Base-by-base conservation (phyloP, 1,139 yeast species). In the Taphrina betulina region DNA sequence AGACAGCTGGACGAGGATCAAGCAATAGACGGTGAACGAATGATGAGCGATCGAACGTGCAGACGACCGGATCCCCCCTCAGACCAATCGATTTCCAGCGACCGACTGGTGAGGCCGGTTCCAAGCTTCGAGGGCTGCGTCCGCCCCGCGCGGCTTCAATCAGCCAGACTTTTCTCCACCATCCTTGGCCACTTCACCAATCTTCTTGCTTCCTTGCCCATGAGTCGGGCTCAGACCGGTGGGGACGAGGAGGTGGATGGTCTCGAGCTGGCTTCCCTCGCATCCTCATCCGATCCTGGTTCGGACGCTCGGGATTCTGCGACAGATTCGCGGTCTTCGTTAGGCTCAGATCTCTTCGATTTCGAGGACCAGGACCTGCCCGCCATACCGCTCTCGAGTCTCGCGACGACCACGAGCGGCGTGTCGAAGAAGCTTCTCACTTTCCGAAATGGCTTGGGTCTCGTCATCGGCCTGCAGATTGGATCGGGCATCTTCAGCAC, bases 401-500 rank as follows among this genome's bases (percentile, higher is more conserved):
- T 60, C 34, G 58, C 60, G 3, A 61, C 57, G 12, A 58, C 56
- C 3, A 65, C 62, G 17, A 63, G 62, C 22, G 69, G 71, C 4
- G 61, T 68, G 22, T 72, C 69, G 51, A 67, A 66, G 54, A 71
- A 69, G 56, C 63, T 68, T 20, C 63, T 72, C 26, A 68, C 67
- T 20, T 64, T 68, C 53, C 45, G 70, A 26, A 70, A 72, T 58
- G 76, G 76, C 1, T 62, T 73, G 34, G 71, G 72, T 17, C 64
- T 73, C 26, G 75, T 73, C 2, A 65, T 73, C 29, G 76, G 76
- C 3, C 64, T 73, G 19, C 76, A 73, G 60, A 70, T 73, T 35
- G 76, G 76, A 10, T 72, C 76, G 3, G 76, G 76, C 3, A 72
- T 73, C 36, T 73, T 73, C 58, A 71, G 76, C 23, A 72, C 75